Conservation (phyloP, 441 rosid genomes). For the Adansonia gregorii region DNA sequence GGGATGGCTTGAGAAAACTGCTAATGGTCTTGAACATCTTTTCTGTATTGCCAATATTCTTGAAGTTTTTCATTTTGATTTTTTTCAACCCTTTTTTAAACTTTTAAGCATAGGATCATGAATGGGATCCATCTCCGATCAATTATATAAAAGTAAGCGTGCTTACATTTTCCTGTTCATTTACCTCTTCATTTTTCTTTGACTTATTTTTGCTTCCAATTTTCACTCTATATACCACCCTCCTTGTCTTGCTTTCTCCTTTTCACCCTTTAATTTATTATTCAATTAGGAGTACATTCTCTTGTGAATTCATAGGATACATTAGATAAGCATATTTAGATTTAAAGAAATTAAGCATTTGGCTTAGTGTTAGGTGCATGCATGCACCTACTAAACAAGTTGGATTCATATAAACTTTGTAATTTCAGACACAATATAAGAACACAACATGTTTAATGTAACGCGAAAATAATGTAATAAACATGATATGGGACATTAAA, state of each 20-base stretch:
- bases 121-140: constrained; percentile 90
- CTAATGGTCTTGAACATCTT: constrained; percentile 42
- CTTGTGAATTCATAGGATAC: background rate
- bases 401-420: background rate
- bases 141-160: constrained; percentile 73
- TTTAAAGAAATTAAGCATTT: constrained; percentile 4
- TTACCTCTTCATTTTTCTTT: too few species aligned
- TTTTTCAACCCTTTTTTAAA: background rate
- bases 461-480: too few species aligned
- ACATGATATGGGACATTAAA: too few species aligned
- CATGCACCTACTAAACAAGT: background rate
- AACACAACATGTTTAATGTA: too few species aligned
- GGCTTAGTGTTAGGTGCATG: background rate
- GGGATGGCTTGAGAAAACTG: constrained; percentile 96
- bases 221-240: background rate
- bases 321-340: background rate
- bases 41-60: background rate
- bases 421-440: too few species aligned
- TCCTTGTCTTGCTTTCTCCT: background rate
- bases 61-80: constrained; percentile 18
- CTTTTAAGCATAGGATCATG: constrained; percentile 50
- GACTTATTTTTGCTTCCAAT: background rate
- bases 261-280: background rate
- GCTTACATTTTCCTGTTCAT: background rate
- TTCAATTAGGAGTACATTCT: background rate